Base-by-base conservation (phyloP, 1,284 basidiomycete genomes). In the Bjerkandera adusta region DNA sequence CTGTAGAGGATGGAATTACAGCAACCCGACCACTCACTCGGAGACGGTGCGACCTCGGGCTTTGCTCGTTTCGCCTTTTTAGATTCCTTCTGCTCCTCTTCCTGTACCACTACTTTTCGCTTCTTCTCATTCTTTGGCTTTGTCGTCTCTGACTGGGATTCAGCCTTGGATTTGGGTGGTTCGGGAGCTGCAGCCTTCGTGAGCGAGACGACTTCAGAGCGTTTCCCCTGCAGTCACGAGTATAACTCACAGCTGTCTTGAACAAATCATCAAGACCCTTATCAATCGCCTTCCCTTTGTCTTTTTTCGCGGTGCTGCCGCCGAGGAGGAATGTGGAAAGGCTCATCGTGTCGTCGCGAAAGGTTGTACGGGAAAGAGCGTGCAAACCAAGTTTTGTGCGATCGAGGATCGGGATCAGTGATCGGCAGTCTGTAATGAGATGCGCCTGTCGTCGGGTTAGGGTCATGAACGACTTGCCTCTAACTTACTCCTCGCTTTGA, bases 221-320 rank as follows among this genome's bases (percentile, higher is more conserved):
- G 18, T 29, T 12, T 6, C 24, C 29, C 11, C 18, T 42, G 12
- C 25, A 15, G 4, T 37, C 20, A 15, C 16, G 22, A 21, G 15
- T 30, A 38, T 6, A 15, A 56, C 61, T 36, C 35, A 63, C 61
- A 6, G 55, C 60, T 6, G 65, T 52, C 20, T 57, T 58, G 48
- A 69, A 66, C 16, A 69, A 43, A 24, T 62, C 57, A 44, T 69
- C 68, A 2, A 69, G 46, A 3, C 58, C 62, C 26, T 54, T 60
- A 46, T 69, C 68, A n/a, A 69, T 62, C 4, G 43, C 47, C 37
- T 57, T 58, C 3, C 43, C 49, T 45, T 59, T 59, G 3, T 45
- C 51, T n/a, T n/a, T n/a, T 47, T 60, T 62, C 10, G 45, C n/a
- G 2, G 45, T 47, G 15, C 48, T 20, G 8, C 22, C 10, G 8